A percentile compares a stretch with the other conserved stretches of the same genome.
phyloP scores from a whole-genome alignment of 805 yeast genomes.

The Vanderwaltozyma polyspora region DNA sequence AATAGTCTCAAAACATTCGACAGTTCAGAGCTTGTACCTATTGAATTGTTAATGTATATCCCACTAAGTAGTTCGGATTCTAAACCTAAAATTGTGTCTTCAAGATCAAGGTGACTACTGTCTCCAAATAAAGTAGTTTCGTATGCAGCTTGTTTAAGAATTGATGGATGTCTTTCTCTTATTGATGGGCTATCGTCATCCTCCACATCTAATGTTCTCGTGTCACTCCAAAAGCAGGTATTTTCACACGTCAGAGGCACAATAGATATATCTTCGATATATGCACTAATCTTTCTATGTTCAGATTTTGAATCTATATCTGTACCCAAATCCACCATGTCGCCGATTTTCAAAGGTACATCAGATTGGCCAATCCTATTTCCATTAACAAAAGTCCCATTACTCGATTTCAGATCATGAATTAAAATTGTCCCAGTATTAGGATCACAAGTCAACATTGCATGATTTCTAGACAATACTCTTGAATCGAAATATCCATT shows the following conservation, averaged over 20 bases:
- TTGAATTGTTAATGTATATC: constrained; percentile 46
- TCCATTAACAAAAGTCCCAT: constrained; percentile 88
- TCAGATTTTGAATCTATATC: constrained; percentile 56
- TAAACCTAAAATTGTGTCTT: constrained; percentile 39
- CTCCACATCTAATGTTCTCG: not conserved
- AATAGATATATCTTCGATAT: constrained; percentile 61
- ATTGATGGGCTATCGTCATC: not conserved
- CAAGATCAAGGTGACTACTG: constrained; percentile 35
- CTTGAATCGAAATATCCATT: constrained; percentile 94
- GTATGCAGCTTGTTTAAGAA: constrained; percentile 29
- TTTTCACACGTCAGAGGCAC: constrained; percentile 26
- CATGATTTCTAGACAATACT: constrained; percentile 88
- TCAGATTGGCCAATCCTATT: constrained; percentile 46
- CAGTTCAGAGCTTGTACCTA: constrained; percentile 44
- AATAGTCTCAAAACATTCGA: constrained; percentile 46
- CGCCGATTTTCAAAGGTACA: constrained; percentile 63
- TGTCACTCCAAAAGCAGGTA: not conserved
- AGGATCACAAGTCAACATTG: constrained; percentile 70
- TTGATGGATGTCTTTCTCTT: constrained; percentile 6
- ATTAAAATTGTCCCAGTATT: constrained; percentile 55
- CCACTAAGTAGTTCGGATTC: constrained; percentile 41
- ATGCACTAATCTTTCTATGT: constrained; percentile 80
- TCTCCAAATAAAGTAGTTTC: constrained; percentile 57
- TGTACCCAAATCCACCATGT: constrained; percentile 85
- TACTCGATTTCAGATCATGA: constrained; percentile 80